These are phyloP conservation scores for Berberis thunbergii DNA, from an alignment of 164 flowering plant genomes.

Conservation along the genomic window DNA sequence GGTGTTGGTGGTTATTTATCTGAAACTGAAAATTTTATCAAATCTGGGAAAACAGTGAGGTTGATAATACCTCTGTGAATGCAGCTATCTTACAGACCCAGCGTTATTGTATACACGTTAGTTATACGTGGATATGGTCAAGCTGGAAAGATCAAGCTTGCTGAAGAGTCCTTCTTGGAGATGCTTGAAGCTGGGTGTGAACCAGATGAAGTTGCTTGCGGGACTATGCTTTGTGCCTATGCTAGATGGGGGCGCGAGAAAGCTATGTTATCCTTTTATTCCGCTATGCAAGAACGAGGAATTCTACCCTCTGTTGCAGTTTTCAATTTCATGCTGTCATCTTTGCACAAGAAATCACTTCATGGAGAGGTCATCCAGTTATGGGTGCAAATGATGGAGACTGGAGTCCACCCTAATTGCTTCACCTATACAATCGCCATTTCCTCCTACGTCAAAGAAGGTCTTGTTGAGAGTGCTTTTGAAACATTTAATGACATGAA, in stretches of 20 bases:
- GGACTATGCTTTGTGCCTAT: slow-evolving; percentile 91
- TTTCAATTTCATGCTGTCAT: slow-evolving; percentile 89
- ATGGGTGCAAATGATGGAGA: slow-evolving; percentile 58
- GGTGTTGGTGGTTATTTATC: too few relatives aligned
- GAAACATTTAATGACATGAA: slow-evolving; percentile 61
- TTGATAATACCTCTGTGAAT: slow-evolving; percentile 5
- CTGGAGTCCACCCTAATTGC: slow-evolving; percentile 46
- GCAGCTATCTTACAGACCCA: slow-evolving; percentile 82
- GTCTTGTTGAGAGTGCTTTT: slow-evolving; percentile 54
- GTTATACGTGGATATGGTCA: slow-evolving; percentile 78
- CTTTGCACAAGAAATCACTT: slow-evolving; percentile 78
- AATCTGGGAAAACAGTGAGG: background rate
- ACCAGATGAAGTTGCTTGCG: slow-evolving; percentile 96
- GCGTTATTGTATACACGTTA: slow-evolving; percentile 75
- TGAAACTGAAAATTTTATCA: too few relatives aligned
- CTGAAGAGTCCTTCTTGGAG: slow-evolving; percentile 86
- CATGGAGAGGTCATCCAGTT: slow-evolving; percentile 53
- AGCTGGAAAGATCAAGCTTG: slow-evolving; percentile 83
- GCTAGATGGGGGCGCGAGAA: slow-evolving; percentile 94
- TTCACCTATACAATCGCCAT: slow-evolving; percentile 78
- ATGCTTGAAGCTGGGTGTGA: slow-evolving; percentile 97
- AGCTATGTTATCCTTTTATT: slow-evolving; percentile 78
- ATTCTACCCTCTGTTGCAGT: slow-evolving; percentile 53
- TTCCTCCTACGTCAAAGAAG: slow-evolving; percentile 57
- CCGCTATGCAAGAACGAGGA: slow-evolving; percentile 63